Conservation (phyloP, 345 rosid genomes). For the Salix caprea region DNA sequence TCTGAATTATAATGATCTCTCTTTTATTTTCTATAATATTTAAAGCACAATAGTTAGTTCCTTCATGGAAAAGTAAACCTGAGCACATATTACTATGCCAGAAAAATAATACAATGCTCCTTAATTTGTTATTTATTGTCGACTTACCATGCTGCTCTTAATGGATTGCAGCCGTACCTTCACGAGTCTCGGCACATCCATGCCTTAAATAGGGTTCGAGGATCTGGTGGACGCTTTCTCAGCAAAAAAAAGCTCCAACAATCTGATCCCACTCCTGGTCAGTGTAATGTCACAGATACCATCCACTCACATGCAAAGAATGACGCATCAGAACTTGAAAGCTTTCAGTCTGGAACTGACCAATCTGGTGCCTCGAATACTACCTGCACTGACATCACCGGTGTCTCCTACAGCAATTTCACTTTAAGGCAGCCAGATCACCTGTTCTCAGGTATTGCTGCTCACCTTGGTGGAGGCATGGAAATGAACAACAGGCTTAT, state of each 20-base stretch:
- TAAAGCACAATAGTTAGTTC: neutral
- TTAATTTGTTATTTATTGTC: neutral
- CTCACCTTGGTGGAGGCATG: constrained; percentile 12
- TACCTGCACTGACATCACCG: constrained; percentile 17
- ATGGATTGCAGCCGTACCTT: constrained; percentile 44
- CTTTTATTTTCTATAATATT: neutral
- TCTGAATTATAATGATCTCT: neutral
- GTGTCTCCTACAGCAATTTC: constrained; percentile 10
- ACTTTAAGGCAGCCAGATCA: constrained; percentile 16
- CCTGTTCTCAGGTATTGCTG: constrained; percentile 14
- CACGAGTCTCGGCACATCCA: constrained; percentile 55
- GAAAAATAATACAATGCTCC: neutral
- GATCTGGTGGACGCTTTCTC: constrained; percentile 54
- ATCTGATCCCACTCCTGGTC: neutral
- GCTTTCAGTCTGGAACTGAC: constrained; percentile 1
- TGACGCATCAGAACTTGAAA: constrained; percentile 3
- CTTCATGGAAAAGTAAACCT: neutral
- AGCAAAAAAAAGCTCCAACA: constrained; percentile 30
- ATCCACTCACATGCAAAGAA: neutral
- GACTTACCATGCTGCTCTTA: neutral
- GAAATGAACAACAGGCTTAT: constrained; percentile 16
- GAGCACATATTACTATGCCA: neutral
- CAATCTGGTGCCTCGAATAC: constrained; percentile 16
- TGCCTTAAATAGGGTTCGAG: constrained; percentile 46
- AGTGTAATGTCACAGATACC: constrained; percentile 1